These are phyloP conservation scores for Xylaria polymorpha DNA, from an alignment of 2,329 filamentous ascomycete genomes.

Conservation along the genomic window DNA sequence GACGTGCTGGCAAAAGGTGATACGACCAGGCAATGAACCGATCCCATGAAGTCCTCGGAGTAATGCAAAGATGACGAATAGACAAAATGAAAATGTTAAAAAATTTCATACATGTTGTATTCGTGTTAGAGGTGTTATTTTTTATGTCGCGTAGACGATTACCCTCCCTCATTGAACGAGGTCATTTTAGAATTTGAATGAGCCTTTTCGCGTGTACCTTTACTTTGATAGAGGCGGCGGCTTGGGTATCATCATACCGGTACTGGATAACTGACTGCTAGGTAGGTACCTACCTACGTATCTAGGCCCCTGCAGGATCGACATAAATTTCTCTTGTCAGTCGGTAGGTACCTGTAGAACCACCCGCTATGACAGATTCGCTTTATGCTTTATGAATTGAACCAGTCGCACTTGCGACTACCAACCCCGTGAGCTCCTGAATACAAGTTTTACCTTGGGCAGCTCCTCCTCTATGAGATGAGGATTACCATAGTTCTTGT, in stretches of 20 bases:
- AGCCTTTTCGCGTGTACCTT: not conserved
- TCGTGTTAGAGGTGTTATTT: not conserved
- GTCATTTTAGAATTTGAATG: not conserved
- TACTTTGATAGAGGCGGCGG: not conserved
- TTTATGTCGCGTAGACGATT: not conserved
- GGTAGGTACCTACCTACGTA: too few species aligned
- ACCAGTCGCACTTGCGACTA: not conserved
- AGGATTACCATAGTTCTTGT: not conserved
- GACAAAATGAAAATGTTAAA: conserved; percentile 42
- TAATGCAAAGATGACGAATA: conserved; percentile 50
- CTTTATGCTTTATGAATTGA: too few species aligned
- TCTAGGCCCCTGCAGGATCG: not conserved
- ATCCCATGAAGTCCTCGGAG: conserved; percentile 43
- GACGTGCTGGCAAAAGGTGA: conserved; percentile 40
- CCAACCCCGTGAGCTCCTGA: not conserved
- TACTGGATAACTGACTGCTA: too few species aligned
- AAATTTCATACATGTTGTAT: conserved; percentile 15
- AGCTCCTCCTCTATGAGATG: not conserved
- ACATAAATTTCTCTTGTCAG: not conserved
- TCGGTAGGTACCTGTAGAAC: too few species aligned
- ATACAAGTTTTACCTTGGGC: not conserved
- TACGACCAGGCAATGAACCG: conserved; percentile 29
- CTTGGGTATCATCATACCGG: too few species aligned
- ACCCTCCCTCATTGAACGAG: not conserved
- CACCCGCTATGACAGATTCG: not conserved